Conservation (phyloP, 78 protist species). For the Tieghemostelium lacteum region DNA sequence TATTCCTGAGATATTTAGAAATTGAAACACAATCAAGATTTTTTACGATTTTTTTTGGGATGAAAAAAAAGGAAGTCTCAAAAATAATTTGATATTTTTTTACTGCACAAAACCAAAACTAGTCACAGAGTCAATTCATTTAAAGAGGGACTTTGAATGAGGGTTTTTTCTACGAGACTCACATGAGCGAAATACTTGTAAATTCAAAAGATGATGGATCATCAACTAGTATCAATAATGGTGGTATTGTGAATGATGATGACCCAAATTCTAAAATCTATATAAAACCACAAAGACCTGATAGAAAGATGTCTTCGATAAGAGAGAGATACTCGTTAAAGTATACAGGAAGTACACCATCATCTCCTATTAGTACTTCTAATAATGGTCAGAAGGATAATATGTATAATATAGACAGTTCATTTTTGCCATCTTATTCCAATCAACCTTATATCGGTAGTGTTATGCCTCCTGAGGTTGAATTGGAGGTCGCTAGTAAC, state of each 20-base stretch:
- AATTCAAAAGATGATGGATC: neutral
- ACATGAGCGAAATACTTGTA: no score
- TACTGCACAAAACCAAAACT: no score
- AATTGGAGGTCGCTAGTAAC: neutral
- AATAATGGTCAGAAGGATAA: no score
- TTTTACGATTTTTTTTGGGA: neutral
- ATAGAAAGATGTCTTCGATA: neutral
- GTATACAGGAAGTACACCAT: neutral
- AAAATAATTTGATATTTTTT: neutral
- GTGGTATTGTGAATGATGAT: neutral
- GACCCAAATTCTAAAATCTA: neutral
- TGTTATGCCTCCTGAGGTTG: neutral
- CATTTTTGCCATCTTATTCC: neutral
- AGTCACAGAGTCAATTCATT: no score
- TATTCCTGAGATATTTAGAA: no score
- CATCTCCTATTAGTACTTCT: neutral
- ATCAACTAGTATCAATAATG: neutral
- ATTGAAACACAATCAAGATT: neutral
- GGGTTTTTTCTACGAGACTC: no score
- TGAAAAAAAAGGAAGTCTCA: neutral
- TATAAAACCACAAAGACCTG: constrained; percentile 1
- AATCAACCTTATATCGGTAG: neutral
- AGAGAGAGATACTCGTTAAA: neutral
- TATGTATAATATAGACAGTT: neutral
- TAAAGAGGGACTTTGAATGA: no score